Evolutionary conservation across 306 rosid genomes (phyloP), one percentile per base, ranked within the genome.

Genomic region (Begonia masoniana): DNA sequence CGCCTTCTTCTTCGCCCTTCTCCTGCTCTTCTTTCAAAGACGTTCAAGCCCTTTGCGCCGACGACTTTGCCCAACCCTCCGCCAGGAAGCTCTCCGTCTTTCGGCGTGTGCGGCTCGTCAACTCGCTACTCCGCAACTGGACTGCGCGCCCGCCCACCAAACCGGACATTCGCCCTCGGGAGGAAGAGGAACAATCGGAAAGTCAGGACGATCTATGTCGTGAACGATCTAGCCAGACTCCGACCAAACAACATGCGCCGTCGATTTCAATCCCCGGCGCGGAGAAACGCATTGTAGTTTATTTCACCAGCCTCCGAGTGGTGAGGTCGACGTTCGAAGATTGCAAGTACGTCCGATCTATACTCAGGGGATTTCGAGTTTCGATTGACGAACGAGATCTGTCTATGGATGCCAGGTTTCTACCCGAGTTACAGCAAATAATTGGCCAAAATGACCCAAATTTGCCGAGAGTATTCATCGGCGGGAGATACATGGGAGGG

Each of bases 251-350:
- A 48, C 3, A 59, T 4, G 63, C 49, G 7, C 63, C 46, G 39
- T 51, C 36, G 52, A 68, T 74, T 36, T 17, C 64, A 43, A 41
- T 68, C 21, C 89, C 87, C 12, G 64, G 73, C 1, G 67, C 79
- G 6, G 92, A 91, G 71, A 73, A 81, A 36, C 83, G 85, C 59
- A 76, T 91, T 47, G 85, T 83, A 43, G 71, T 91, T 13, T 91
- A 85, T 77, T 91, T 76, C 76, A 85, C 97, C 4, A 85, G 91
- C 84, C 78, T 85, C 51, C 85, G 94, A n/a, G 84, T 91, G 64
- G 92, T 91, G 26, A 68, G 96, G 41, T 24, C 76, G 0, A 91
- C 97, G 6, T 91, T 78, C 71, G 91, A 91, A 52, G 92, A 74
- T 55, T 91, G 97, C 80, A 67, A 45, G 62, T 48, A 79, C 67